phyloP scores from a whole-genome alignment of 441 rosid species.

The Arabidopsis hybrid region DNA sequence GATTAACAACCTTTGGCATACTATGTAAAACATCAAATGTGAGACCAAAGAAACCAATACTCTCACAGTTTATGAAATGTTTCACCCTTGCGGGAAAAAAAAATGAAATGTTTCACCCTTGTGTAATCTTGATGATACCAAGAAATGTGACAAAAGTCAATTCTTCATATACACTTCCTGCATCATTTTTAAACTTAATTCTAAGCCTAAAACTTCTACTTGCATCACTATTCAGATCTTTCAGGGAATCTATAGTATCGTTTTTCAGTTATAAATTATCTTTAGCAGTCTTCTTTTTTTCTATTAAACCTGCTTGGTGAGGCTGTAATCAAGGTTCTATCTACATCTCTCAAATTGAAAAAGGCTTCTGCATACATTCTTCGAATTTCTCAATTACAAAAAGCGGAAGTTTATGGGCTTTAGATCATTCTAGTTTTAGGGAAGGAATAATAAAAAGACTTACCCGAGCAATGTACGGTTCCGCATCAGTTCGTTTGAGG shows the following conservation, averaged over 20 bases:
- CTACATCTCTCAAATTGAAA: not conserved
- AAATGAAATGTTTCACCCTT: not conserved
- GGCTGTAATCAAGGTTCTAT: not conserved
- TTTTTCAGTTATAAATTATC: not conserved
- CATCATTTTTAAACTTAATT: not conserved
- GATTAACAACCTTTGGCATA: not conserved
- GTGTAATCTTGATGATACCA: not conserved
- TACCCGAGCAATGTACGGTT: conserved; percentile 84
- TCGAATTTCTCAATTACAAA: not conserved
- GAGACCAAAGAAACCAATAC: not conserved
- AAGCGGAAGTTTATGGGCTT: conserved; percentile 3
- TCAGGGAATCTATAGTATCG: not conserved
- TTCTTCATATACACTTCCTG: not conserved
- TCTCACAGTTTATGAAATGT: not conserved
- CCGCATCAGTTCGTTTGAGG: conserved; percentile 91
- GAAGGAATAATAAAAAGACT: conserved; percentile 30
- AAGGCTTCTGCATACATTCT: conserved; percentile 10
- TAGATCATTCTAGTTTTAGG: not conserved
- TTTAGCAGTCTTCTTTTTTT: not conserved
- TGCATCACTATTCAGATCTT: not conserved
- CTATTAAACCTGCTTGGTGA: not conserved
- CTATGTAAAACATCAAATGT: not conserved
- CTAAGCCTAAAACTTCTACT: not conserved
- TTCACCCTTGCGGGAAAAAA: too few relatives aligned
- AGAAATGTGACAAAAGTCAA: not conserved